Evolutionary conservation across 495 filamentous ascomycete species (phyloP), one percentile per base, ranked within the genome.

Genomic region (Aspergillus avenaceus): DNA sequence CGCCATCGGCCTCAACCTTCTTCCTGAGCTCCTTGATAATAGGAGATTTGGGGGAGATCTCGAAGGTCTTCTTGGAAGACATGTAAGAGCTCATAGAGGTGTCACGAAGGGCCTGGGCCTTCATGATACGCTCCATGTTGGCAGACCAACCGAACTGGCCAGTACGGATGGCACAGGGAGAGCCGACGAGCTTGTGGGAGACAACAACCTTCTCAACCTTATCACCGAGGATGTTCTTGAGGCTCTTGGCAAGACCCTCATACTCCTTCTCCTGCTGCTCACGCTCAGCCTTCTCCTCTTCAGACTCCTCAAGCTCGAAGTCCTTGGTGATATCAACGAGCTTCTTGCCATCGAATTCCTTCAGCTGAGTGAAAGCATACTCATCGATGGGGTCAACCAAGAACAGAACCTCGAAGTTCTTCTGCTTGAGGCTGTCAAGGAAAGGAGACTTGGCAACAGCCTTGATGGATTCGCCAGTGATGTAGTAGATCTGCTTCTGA

Each of bases 41-140:
- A 54, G 90, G 65, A 54, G 89, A 95, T 82, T 91, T 90, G 71
- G 93, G 93, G n/a, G 92, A 96, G 75, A 98, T 97, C 80, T 98
- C 93, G 59, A 98, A 97, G 47, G 95, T 98, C 88, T 98, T 98
- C 91, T 98, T 98, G 65, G 92, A 97, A 51, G 90, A 91, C 93
- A 98, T 98, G 86, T 98, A 98, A 53, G 89, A 95, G 77, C 80
- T 86, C 93, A 98, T 98, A 58, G 91, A 96, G 65, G 93, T 97
- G 77, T 98, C 93, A 78, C 93, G 95, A 60, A 98, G 90, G 70
- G 93, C 93, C 81, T 98, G 93, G 26, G 93, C 95, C 85, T 98
- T 98, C 93, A 98, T 98, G 84, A 98, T 98, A 80, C 93, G 95
- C 85, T 98, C 93, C 93, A 98, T 98, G 83, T 98, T 98, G 69